Percentiles rank a stretch among this genome's conserved stretches.
Evolutionary conservation across 2,329 filamentous ascomycete species (phyloP).

Genomic region (Annulohypoxylon truncatum): DNA sequence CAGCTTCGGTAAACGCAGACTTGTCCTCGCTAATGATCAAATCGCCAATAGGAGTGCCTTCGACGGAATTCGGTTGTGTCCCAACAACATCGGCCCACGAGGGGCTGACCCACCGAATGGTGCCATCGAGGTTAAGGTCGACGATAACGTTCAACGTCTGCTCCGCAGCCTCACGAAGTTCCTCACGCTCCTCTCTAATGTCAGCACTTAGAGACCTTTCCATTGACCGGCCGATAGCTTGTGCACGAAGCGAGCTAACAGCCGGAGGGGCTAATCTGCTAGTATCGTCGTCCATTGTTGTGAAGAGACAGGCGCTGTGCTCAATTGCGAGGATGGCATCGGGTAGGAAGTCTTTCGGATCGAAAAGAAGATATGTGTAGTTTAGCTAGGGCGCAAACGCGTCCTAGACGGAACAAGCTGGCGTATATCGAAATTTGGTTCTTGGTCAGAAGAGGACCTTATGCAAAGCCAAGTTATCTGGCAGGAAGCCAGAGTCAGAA

Average conservation of each 20-base stretch:
- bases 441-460: slow-evolving; percentile 41
- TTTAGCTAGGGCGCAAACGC: slow-evolving; percentile 45
- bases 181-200: slow-evolving; percentile 92
- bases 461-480: slow-evolving; percentile 52
- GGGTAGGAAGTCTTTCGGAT: slow-evolving; percentile 36
- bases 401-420: slow-evolving; percentile 37
- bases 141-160: slow-evolving; percentile 97
- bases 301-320: slow-evolving; percentile 45
- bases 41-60: slow-evolving; percentile 82
- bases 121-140: slow-evolving; percentile 89
- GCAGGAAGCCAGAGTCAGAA: slow-evolving; percentile 56
- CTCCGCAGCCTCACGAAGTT: slow-evolving; percentile 94
- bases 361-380: slow-evolving; percentile 23
- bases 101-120: slow-evolving; percentile 94
- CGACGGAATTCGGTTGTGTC: slow-evolving; percentile 76
- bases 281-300: slow-evolving; percentile 60
- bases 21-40: slow-evolving; percentile 83
- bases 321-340: slow-evolving; percentile 53
- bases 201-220: slow-evolving; percentile 82
- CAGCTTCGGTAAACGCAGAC: slow-evolving; percentile 81
- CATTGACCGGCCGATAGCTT: slow-evolving; percentile 63
- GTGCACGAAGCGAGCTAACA: slow-evolving; percentile 63
- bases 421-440: slow-evolving; percentile 40
- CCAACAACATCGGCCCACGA: slow-evolving; percentile 96
- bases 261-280: slow-evolving; percentile 64